phyloP scores from a whole-genome alignment of 2,329 filamentous ascomycete species.

The Huntiella decipiens region DNA sequence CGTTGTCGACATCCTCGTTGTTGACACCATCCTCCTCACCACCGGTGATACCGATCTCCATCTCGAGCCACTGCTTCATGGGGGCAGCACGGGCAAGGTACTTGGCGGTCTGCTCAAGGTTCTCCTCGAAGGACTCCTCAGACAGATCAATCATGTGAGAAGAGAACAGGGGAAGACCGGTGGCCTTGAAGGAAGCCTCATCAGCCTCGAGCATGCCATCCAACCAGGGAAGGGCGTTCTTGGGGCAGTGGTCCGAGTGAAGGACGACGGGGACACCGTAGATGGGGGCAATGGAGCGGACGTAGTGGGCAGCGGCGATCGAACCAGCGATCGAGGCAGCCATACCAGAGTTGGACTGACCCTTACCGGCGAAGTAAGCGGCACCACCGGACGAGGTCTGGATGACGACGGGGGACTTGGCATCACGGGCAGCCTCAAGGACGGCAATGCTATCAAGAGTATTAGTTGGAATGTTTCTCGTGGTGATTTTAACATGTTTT shows the following conservation, averaged over 20 bases:
- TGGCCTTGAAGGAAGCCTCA: slow-evolving; percentile 84
- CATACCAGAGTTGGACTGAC: slow-evolving; percentile 64
- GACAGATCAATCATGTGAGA: slow-evolving; percentile 98
- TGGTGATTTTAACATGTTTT: slow-evolving; percentile 15
- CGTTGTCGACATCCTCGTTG: slow-evolving; percentile 96
- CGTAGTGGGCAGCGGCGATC: slow-evolving; percentile 81
- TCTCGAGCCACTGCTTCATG: slow-evolving; percentile 99
- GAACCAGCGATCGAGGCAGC: slow-evolving; percentile 74
- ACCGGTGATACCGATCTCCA: slow-evolving; percentile 77
- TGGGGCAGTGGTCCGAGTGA: slow-evolving; percentile 96
- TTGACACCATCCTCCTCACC: slow-evolving; percentile 92
- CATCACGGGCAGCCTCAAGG: slow-evolving; percentile 86
- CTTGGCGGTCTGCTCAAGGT: slow-evolving; percentile 77
- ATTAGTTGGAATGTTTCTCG: slow-evolving; percentile 14
- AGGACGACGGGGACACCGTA: slow-evolving; percentile 87
- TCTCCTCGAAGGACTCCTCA: slow-evolving; percentile 76
- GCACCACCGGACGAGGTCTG: slow-evolving; percentile 88
- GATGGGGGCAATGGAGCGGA: slow-evolving; percentile 65
- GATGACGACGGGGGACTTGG: slow-evolving; percentile 79
- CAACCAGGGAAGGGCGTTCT: slow-evolving; percentile 97
- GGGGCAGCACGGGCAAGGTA: slow-evolving; percentile 89
- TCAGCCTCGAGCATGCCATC: slow-evolving; percentile 91
- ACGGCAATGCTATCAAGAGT: slow-evolving; percentile 38
- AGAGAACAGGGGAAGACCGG: slow-evolving; percentile 79
- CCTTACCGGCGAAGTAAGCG: slow-evolving; percentile 84